Evolutionary conservation across 1,284 basidiomycete genomes (phyloP).

Genomic region (Sanghuangporus sanghuang): DNA sequence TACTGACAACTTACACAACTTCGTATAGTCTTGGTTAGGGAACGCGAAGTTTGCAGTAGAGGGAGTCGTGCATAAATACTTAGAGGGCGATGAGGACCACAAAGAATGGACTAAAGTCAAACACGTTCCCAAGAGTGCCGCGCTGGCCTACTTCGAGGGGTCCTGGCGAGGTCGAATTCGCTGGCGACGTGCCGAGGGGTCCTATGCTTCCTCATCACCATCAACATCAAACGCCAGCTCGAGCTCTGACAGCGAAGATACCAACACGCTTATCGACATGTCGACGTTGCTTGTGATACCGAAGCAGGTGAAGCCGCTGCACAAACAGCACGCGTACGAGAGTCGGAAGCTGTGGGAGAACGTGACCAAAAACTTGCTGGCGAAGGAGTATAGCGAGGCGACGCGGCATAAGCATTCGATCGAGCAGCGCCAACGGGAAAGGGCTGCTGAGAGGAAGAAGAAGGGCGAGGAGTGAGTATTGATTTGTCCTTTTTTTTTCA

Average conservation of each 20-base stretch:
- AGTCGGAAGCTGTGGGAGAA: constrained; percentile 86
- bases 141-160: constrained; percentile 84
- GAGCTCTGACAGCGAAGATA: constrained; percentile 37
- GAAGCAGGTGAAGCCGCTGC: constrained; percentile 80
- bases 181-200: constrained; percentile 56
- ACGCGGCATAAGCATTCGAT: constrained; percentile 84
- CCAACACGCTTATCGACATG: constrained; percentile 73
- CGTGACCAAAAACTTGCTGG: constrained; percentile 72
- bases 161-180: constrained; percentile 82
- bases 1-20: neutral
- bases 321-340: constrained; percentile 76
- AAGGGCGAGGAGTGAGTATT: constrained; percentile 71
- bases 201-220: neutral
- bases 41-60: constrained; percentile 85
- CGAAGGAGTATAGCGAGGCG: constrained; percentile 87
- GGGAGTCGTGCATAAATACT: constrained; percentile 84
- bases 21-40: constrained; percentile 81
- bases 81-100: constrained; percentile 53
- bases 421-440: constrained; percentile 87
- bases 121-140: constrained; percentile 77
- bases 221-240: neutral
- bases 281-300: constrained; percentile 71
- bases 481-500: neutral
- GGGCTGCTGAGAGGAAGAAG: constrained; percentile 77
- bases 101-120: constrained; percentile 85